A percentile compares a stretch with the other conserved stretches of the same genome.
phyloP scores from a whole-genome alignment of 2,329 filamentous ascomycete genomes.

The Delphinella strobiligena region DNA sequence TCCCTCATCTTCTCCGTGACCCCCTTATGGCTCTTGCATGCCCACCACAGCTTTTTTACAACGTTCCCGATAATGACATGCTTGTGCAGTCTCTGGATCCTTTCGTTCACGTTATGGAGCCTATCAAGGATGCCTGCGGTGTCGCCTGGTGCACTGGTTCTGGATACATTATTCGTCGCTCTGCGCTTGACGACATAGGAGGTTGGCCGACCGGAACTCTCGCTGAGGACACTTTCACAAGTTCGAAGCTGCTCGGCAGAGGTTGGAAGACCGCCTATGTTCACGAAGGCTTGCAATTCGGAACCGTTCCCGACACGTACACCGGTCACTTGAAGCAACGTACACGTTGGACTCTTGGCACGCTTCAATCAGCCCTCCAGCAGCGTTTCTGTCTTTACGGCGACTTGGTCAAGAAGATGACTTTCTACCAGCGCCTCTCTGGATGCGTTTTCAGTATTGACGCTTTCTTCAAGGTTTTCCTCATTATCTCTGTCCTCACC shows the following conservation, averaged over 20 bases:
- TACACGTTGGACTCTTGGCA: slow-evolving; percentile 42
- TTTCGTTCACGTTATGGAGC: slow-evolving; percentile 44
- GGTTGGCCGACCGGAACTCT: slow-evolving; percentile 49
- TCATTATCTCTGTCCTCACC: slow-evolving; percentile 44
- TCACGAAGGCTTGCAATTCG: slow-evolving; percentile 48
- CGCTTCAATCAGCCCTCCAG: slow-evolving; percentile 48
- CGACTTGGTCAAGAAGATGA: slow-evolving; percentile 36
- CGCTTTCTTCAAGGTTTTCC: slow-evolving; percentile 45
- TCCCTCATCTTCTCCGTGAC: slow-evolving; percentile 47
- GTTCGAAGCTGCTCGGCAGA: slow-evolving; percentile 44
- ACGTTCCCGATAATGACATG: slow-evolving; percentile 46
- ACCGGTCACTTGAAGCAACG: slow-evolving; percentile 45
- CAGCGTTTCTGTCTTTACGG: slow-evolving; percentile 45
- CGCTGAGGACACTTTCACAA: slow-evolving; percentile 49
- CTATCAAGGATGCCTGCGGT: slow-evolving; percentile 32
- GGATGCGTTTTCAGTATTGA: slow-evolving; percentile 8
- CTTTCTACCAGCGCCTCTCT: slow-evolving; percentile 41
- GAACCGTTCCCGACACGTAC: slow-evolving; percentile 46
- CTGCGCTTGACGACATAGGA: slow-evolving; percentile 48
- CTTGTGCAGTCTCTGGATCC: slow-evolving; percentile 47
- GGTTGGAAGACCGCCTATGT: slow-evolving; percentile 53
- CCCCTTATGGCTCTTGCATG: slow-evolving; percentile 47
- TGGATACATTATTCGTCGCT: slow-evolving; percentile 47
- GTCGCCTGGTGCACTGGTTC: slow-evolving; percentile 56
- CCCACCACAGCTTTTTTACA: slow-evolving; percentile 52